Conservation (phyloP, 495 filamentous ascomycete species). For the Penicillium tannophilum region DNA sequence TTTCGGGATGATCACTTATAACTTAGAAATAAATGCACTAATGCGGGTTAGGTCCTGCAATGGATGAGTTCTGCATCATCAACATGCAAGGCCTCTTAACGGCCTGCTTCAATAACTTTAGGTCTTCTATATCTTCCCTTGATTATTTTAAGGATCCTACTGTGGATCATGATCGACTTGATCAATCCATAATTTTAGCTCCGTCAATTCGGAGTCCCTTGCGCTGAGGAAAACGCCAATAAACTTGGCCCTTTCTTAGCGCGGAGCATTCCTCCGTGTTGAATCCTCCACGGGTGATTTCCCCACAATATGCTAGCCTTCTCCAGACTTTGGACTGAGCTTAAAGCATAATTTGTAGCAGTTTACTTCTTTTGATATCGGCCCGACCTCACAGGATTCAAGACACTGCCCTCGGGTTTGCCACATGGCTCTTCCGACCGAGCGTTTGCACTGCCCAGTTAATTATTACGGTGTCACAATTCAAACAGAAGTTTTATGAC, state of each 20-base stretch:
- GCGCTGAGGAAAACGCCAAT: conserved; percentile 3
- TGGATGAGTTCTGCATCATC: neutral
- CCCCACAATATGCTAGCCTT: conserved; percentile 28
- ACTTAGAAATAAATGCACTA: neutral
- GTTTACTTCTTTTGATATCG: neutral
- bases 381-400: neutral
- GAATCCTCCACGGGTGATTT: conserved; percentile 25
- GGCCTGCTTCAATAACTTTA: neutral
- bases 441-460: neutral
- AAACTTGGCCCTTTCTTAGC: conserved; percentile 6
- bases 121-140: neutral
- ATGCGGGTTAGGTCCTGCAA: neutral
- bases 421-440: neutral
- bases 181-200: neutral
- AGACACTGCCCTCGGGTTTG: conserved; percentile 1
- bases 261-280: conserved; percentile 30
- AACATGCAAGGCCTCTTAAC: neutral
- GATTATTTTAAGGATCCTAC: neutral
- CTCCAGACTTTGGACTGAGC: neutral
- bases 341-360: neutral
- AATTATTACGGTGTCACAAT: neutral
- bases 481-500: neutral
- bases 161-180: neutral
- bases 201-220: neutral
- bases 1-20: neutral